These are phyloP conservation scores for Saussurea involucrata DNA, from an alignment of 129 eudicot genomes.

Conservation along the genomic window DNA sequence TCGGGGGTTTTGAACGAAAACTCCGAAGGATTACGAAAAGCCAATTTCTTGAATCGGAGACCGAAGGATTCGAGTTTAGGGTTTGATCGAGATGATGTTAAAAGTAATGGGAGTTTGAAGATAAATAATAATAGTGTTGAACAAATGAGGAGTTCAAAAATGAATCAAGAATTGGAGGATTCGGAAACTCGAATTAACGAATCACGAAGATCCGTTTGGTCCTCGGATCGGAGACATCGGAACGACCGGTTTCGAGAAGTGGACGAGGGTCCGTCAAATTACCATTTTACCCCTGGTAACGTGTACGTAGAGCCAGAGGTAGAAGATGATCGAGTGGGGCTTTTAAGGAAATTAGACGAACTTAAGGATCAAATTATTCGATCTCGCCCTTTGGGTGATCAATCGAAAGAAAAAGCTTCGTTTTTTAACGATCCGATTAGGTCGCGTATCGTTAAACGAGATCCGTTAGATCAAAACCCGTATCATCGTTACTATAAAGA, in stretches of 20 bases:
- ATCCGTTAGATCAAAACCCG: conserved; percentile 32
- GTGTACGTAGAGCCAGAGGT: conserved; percentile 38
- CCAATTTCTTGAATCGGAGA: conserved; percentile 11
- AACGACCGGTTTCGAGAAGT: conserved; percentile 24
- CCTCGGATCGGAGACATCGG: conserved; percentile 30
- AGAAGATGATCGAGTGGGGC: conserved; percentile 63
- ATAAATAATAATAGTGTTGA: not conserved
- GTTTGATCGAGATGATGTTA: conserved; percentile 5
- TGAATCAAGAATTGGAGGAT: conserved; percentile 29
- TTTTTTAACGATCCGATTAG: conserved; percentile 51
- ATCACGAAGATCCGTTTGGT: conserved; percentile 34
- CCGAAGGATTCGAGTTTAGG: not conserved
- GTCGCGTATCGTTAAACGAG: conserved; percentile 45
- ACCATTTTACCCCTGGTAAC: conserved; percentile 27
- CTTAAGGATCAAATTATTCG: conserved; percentile 72
- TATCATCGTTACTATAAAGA: conserved; percentile 46
- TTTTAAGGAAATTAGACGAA: conserved; percentile 81
- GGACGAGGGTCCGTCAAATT: conserved; percentile 45
- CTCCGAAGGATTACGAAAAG: not conserved
- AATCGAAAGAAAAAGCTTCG: conserved; percentile 49
- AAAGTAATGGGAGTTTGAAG: not conserved
- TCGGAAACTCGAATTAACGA: conserved; percentile 24
- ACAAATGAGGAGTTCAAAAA: not conserved
- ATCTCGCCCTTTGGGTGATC: conserved; percentile 34
- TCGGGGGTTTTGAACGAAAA: not conserved